phyloP scores from a whole-genome alignment of 2,329 filamentous ascomycete species.

The Truncatella angustata region DNA sequence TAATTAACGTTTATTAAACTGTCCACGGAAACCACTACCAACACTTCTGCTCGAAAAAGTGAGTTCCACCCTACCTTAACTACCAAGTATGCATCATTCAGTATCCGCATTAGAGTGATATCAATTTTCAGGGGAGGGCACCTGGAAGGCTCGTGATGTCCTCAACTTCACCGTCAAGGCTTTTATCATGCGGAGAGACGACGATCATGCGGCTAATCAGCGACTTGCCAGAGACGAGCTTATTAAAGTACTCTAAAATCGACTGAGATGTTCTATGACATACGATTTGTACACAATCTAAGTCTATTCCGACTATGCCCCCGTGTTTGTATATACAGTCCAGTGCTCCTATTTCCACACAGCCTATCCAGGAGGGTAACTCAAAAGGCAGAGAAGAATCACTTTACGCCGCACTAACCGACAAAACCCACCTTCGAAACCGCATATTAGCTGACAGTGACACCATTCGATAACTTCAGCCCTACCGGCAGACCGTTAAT shows the following conservation, averaged over 20 bases:
- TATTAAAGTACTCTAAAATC: background rate
- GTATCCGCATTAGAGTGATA: background rate
- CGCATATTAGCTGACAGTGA: background rate
- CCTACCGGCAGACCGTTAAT: conserved; percentile 2
- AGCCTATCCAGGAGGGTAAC: background rate
- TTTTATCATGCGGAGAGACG: conserved; percentile 13
- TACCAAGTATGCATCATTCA: background rate
- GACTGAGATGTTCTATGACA: too few species aligned
- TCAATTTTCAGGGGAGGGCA: background rate
- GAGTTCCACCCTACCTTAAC: too few species aligned
- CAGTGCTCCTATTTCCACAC: too few species aligned
- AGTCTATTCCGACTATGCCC: too few species aligned
- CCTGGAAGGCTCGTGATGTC: background rate
- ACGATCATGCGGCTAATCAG: conserved; percentile 12
- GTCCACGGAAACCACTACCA: too few species aligned
- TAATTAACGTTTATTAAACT: too few species aligned
- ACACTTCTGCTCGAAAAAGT: too few species aligned
- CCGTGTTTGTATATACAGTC: too few species aligned
- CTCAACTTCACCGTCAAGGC: conserved; percentile 15
- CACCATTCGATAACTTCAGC: conserved; percentile 9
- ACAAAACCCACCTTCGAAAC: background rate
- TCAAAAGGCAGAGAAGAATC: background rate
- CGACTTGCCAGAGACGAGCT: background rate
- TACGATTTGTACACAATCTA: background rate
- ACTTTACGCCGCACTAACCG: background rate